A percentile compares a stretch with the other conserved stretches of the same genome.
Conservation (phyloP, 2,329 filamentous ascomycete genomes). For the Cordyceps tenuipes region DNA sequence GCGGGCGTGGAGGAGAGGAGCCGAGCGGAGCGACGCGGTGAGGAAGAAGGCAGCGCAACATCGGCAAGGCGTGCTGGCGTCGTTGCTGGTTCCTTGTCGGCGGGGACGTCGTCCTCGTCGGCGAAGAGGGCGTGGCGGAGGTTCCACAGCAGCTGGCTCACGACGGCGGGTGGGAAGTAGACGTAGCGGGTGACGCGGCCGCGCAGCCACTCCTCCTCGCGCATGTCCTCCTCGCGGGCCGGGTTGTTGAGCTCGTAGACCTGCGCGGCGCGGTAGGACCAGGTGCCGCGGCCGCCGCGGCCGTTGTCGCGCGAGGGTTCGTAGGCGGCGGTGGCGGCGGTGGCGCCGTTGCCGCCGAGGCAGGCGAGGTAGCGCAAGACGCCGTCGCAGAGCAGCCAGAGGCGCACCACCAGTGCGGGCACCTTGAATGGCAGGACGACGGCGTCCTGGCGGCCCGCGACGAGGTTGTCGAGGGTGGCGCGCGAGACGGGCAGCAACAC, state of each 20-base stretch:
- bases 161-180: conserved; percentile 48
- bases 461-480: conserved; percentile 39
- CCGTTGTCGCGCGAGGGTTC: conserved; percentile 23
- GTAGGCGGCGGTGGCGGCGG: background rate
- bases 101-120: conserved; percentile 13
- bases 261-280: conserved; percentile 28
- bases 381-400: conserved; percentile 53
- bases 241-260: conserved; percentile 57
- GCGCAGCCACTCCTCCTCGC: conserved; percentile 45
- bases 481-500: conserved; percentile 44
- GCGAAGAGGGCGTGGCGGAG: conserved; percentile 42
- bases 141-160: conserved; percentile 51
- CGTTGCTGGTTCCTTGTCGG: background rate
- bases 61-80: background rate
- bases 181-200: conserved; percentile 41
- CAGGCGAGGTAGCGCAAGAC: conserved; percentile 52
- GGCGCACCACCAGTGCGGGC: conserved; percentile 44
- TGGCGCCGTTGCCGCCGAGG: conserved; percentile 28
- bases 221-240: conserved; percentile 42
- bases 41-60: conserved; percentile 13
- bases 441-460: conserved; percentile 42
- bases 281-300: conserved; percentile 13
- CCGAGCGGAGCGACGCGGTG: background rate
- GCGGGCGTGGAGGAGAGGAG: background rate
- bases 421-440: conserved; percentile 49